Evolutionary conservation across 179 eudicot genomes (phyloP).

Genomic region (Monotropa hypopitys): DNA sequence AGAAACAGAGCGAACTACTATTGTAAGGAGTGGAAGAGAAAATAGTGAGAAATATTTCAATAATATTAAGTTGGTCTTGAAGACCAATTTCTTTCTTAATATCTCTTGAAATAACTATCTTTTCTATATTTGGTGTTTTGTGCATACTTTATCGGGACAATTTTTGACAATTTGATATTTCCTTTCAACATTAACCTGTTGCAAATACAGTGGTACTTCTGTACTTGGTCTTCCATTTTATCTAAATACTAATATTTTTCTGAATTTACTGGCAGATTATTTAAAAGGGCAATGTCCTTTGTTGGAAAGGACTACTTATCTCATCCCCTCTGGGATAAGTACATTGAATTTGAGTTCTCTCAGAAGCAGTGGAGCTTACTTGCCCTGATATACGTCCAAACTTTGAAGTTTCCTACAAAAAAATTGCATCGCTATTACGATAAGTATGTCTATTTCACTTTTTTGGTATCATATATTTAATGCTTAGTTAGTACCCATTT

Average conservation of each 20-base stretch:
- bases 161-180: conserved; percentile 1
- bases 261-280: conserved; percentile 37
- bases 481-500: no score
- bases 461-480: neutral
- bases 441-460: conserved; percentile 31
- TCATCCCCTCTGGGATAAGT: conserved; percentile 72
- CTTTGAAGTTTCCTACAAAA: conserved; percentile 64
- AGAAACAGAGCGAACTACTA: no score
- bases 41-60: no score
- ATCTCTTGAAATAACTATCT: no score
- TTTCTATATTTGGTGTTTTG: no score
- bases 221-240: neutral
- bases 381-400: conserved; percentile 50
- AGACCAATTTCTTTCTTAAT: no score
- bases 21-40: no score
- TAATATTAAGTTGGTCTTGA: no score
- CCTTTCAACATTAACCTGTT: neutral
- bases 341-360: conserved; percentile 64
- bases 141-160: no score
- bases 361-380: conserved; percentile 70
- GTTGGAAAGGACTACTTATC: conserved; percentile 76
- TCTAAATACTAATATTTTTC: neutral
- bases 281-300: conserved; percentile 58
- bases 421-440: conserved; percentile 68
- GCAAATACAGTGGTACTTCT: conserved; percentile 1